Evolutionary conservation across 192 early-diverging fungal species (phyloP), one percentile per base, ranked within the genome.

Genomic region (Coemansia sp.): DNA sequence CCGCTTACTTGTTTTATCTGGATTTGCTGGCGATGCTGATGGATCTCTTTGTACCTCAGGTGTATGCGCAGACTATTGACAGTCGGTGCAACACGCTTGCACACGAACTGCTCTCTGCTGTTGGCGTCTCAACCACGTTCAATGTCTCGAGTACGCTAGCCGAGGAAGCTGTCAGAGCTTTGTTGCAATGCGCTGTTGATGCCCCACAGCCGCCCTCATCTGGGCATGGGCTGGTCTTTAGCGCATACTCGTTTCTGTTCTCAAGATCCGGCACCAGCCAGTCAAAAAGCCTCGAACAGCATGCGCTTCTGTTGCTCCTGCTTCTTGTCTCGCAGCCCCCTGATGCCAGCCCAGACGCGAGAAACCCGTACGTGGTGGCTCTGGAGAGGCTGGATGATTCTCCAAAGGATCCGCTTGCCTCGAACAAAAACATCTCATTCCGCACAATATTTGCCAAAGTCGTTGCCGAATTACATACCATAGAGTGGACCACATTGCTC

Each of bases 201-300:
- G 56, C 71, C 20, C 68, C 74, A 14, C 29, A 58, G 4, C 53
- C 63, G 2, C 61, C 74, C 22, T 20, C 55, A 34, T 59, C 79
- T 2, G 66, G 60, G 7, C 71, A 68, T 25, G 75, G 80, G 1
- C 53, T 82, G 38, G 69, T 82, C 4, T 56, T 59, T 19, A 77
- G 75, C 57, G 75, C 75, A n/a, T 82, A 82, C 52, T 62, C 70
- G 59, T 82, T 71, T 25, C 46, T 82, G 62, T 82, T 82, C 36
- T 70, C 75, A 22, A 71, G 80, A 1, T 69, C 75, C 14, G 32
- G 34, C 14, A 60, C 63, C 14, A 40, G 46, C 6, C 73, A 73
- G 38, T 40, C 71, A 0, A 70, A 69, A 41, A 43, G 22, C 4
- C 13, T 67, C 4, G 79, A 81, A 59, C 80, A 82, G 45, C 61